Evolutionary conservation across 108 stramenopile species (phyloP), one percentile per base, ranked within the genome.

Genomic region (Fistulifera solaris): DNA sequence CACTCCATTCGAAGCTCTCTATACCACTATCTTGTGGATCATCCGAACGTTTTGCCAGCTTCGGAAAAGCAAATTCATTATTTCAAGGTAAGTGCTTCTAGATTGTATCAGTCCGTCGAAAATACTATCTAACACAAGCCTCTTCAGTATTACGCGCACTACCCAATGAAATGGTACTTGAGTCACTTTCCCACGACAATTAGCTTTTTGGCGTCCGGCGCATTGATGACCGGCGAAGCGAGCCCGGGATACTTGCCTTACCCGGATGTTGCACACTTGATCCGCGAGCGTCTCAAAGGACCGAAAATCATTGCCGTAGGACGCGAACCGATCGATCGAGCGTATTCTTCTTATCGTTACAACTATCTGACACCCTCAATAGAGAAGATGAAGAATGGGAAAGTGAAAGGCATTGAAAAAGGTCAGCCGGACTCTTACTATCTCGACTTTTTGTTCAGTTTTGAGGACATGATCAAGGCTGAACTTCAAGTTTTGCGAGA

Each of bases 181-280:
- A 52, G 58, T 17, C 72, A 82, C 53, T 91, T 91, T 73, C 85
- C 89, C 21, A 73, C 68, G 2, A 65, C 85, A 8, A 51, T 64
- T 39, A 54, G 52, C 41, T 87, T 91, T 56, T 54, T 91, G 19
- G 72, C 76, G 10, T 56, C 68, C 23, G 89, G 89, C 0, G 74
- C 83, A 3, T 55, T 91, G 6, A 81, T 91, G 83, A 87, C 85
- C 1, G 89, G 89, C 18, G 89, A 91, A 54, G 89, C 89, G 8
- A 77, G 74, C 54, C 89, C 89, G 8, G 89, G 89, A 7, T 91
- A 91, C 47, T 54, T 91, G 48, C 80, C 80, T 14, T 81, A 81
- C 57, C 80, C 80, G 24, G 61, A 76, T 24, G 65, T 64, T 13
- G 75, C 61, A 0, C 27, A 44, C 0, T 2, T 12, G 15, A 24